Base-by-base conservation (phyloP, 2,329 filamentous ascomycete genomes). In the Cladosporium sp. region DNA sequence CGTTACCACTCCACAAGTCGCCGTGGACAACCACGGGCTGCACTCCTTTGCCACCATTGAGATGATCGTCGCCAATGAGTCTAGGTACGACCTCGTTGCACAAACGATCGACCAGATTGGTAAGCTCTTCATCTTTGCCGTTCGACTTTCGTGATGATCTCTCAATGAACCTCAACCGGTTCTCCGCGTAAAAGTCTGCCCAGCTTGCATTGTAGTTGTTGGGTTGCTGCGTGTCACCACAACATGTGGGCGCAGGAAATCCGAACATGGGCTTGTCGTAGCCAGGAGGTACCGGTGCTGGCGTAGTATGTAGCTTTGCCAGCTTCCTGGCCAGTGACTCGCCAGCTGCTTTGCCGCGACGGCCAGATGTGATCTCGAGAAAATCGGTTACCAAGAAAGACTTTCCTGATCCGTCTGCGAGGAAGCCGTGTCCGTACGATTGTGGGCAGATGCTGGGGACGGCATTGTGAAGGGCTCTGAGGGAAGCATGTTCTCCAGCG, bases 1-100 rank as follows among this genome's bases (percentile, higher is more conserved):
- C 87, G 77, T 97, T 97, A 0, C 94, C 94, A 69, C 88, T 91
- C 94, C 94, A 97, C n/a, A 97, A 78, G 79, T 97, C 93, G 0
- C 94, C 94, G 74, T 98, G 94, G 0, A 97, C 83, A 6, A 96
- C 85, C 0, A 95, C 93, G 0, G 93, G 92, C n/a, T 76, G 81
- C 29, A 95, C 83, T 0, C 83, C 85, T 57, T 86, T 80, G 4
- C 85, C 84, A 67, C 80, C 80, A 49, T 85, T 87, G 12, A 96
- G 77, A 73, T 88, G 86, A 0, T 80, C 83, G 62, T 91, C 88
- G 0, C 89, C 87, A 14, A 97, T 80, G n/a, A 97, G 78, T 1
- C 89, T 80, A 0, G 92, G 92, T 1, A 97, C 91, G 0, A 97
- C 89, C 8, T 78, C 78, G 0, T 75, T 72, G 0, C 86, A 89